Base-by-base conservation (phyloP, 805 yeast genomes). In the Candida sphagnicola region DNA sequence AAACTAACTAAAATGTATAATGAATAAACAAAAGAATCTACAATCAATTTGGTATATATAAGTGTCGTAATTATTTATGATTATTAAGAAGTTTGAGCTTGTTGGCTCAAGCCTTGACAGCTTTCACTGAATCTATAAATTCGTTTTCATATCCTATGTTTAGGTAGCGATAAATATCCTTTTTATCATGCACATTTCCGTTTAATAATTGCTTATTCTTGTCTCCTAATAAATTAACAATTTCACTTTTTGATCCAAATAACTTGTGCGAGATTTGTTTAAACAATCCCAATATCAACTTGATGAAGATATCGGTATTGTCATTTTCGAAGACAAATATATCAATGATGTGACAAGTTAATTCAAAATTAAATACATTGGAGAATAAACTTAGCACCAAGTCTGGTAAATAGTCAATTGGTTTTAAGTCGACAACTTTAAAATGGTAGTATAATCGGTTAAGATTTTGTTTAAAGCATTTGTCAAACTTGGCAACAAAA, bases 251-350 rank as follows among this genome's bases (percentile, higher is more conserved):
- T 28, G 66, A 47, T 2, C 80, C 85, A 51, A 68, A 78, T 23
- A 82, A 62, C 47, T 72, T 74, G 43, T 50, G 51, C 33, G 72
- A 74, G 14, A 76, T 58, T 30, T 65, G 62, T 17, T 66, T 64
- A 31, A 83, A 51, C 11, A 80, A 53, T 0, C 78, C 84, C n/a
- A 82, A 54, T 2, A 74, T 62, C 8, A 72, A 67, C 15, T 82
- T 67, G 31, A 78, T 57, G 35, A 82, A 51, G 45, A 80, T 67
- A 1, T 72, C 57, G 46, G 78, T 85, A 5, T 82, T 80, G 51
- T 77, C 85, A 3, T 82, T 79, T 51, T 81, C 87, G 52, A 80
- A 80, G 8, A 80, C 53, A 52, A 70, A 70, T 4, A 82, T 62
- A 52, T 83, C 90, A 43, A 83, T 49, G 5, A 82, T 46, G 12